phyloP scores from a whole-genome alignment of 148 eudicot genomes.

The Amaranthus hypochondriacus region DNA sequence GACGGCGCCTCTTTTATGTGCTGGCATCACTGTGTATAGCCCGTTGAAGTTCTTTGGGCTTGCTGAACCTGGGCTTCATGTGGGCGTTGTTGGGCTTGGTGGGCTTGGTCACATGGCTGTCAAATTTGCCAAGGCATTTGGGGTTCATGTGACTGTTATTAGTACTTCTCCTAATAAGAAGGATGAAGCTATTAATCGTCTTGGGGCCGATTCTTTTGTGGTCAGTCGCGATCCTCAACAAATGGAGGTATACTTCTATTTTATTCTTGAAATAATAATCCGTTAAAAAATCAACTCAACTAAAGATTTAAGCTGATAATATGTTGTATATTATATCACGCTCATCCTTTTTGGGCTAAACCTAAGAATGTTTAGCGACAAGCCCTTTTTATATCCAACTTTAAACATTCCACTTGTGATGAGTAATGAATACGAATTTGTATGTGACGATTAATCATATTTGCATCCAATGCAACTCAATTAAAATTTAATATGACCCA shows the following conservation, averaged over 20 bases:
- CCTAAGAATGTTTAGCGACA: too few relatives aligned
- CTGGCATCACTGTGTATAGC: conserved; percentile 29
- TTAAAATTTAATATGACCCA: too few relatives aligned
- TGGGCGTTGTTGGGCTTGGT: conserved; percentile 40
- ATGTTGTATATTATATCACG: too few relatives aligned
- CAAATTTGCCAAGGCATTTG: conserved; percentile 29
- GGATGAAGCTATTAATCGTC: conserved; percentile 36
- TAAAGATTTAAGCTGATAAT: too few relatives aligned
- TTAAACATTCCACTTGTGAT: too few relatives aligned
- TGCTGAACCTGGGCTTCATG: conserved; percentile 17
- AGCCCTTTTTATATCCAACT: too few relatives aligned
- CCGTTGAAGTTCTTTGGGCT: conserved; percentile 25
- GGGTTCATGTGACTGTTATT: conserved; percentile 44
- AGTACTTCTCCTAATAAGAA: conserved; percentile 42
- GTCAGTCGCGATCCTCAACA: conserved; percentile 29
- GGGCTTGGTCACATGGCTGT: conserved; percentile 39
- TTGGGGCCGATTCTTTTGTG: conserved; percentile 37
- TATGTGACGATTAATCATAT: too few relatives aligned
- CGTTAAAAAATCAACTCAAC: too few relatives aligned
- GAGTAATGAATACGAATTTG: too few relatives aligned
- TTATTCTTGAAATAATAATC: too few relatives aligned
- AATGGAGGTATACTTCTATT: conserved; percentile 21
- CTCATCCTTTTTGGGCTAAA: too few relatives aligned
- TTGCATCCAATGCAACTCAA: too few relatives aligned
- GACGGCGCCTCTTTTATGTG: conserved; percentile 28